Conservation (phyloP, 768 basidiomycete species). For the Hydnomerulius pinastri region DNA sequence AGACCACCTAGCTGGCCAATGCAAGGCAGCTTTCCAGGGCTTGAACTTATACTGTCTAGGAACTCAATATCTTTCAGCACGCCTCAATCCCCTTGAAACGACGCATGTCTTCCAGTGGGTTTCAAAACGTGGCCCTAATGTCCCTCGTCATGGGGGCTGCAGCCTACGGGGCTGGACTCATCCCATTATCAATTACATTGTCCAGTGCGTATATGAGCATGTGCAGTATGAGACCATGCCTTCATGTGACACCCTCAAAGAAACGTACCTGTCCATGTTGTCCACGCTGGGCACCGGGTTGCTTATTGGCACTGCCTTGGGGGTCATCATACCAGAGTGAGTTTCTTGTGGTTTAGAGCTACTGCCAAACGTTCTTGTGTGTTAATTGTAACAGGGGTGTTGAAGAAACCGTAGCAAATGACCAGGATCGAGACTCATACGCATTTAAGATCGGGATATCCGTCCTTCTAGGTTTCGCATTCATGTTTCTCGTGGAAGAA, state of each 20-base stretch:
- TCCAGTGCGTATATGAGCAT: conserved; percentile 48
- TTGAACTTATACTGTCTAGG: too few species aligned
- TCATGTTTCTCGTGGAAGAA: conserved; percentile 68
- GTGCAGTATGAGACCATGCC: background rate
- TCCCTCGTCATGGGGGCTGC: conserved; percentile 58
- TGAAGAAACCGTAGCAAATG: conserved; percentile 52
- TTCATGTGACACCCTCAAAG: conserved; percentile 42
- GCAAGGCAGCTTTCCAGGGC: too few species aligned
- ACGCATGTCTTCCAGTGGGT: conserved; percentile 26
- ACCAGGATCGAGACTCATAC: conserved; percentile 42
- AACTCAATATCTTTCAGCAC: too few species aligned
- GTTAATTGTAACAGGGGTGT: conserved; percentile 56
- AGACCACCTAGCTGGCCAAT: too few species aligned
- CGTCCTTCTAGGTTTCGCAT: conserved; percentile 58
- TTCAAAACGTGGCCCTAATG: conserved; percentile 42
- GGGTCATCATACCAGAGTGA: conserved; percentile 92
- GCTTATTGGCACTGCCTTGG: conserved; percentile 85
- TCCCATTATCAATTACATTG: conserved; percentile 74
- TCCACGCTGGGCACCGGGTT: conserved; percentile 77
- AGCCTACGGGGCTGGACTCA: conserved; percentile 69
- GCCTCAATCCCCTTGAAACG: too few species aligned
- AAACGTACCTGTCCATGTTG: conserved; percentile 46
- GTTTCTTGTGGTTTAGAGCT: conserved; percentile 39
- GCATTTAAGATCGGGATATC: conserved; percentile 60
- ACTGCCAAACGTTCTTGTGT: too few species aligned